A percentile compares a stretch with the other conserved stretches of the same genome.
phyloP scores from a whole-genome alignment of 495 filamentous ascomycete species.

The Hypoxylon rickii region DNA sequence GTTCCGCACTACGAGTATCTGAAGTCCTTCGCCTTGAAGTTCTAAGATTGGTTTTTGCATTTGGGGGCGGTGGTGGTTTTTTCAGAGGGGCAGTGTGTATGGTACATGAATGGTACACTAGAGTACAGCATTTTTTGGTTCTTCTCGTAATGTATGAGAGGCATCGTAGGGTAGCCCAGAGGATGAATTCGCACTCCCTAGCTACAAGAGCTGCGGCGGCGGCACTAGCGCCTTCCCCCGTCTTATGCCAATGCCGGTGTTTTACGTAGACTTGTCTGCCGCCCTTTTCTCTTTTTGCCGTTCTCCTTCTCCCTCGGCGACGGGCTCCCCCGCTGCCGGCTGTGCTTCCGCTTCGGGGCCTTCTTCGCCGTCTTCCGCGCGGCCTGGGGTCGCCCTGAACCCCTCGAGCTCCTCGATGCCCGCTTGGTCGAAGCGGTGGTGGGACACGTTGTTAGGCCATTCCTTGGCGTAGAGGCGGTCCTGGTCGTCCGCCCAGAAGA shows the following conservation, averaged over 20 bases:
- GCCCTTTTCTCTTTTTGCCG: neutral
- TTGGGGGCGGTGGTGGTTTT: neutral
- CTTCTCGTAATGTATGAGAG: conserved; percentile 5
- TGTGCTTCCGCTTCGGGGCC: neutral
- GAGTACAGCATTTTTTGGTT: conserved; percentile 12
- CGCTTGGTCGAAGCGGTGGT: conserved; percentile 40
- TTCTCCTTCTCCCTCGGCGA: neutral
- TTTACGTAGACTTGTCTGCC: neutral
- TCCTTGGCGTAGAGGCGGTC: conserved; percentile 66
- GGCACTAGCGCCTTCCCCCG: neutral
- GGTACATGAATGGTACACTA: conserved; percentile 32
- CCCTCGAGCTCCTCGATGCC: neutral
- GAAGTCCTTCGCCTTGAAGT: conserved; percentile 81
- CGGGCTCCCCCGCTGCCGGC: no score
- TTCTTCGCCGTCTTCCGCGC: neutral
- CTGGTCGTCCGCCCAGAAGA: conserved; percentile 72
- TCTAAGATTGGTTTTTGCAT: conserved; percentile 28
- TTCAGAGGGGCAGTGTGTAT: conserved; percentile 5
- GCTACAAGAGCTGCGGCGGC: conserved; percentile 6
- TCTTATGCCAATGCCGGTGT: neutral
- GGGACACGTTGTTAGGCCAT: conserved; percentile 73
- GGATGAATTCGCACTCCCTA: conserved; percentile 14
- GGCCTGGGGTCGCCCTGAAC: neutral
- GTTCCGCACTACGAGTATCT: conserved; percentile 88
- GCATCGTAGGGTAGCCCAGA: neutral